Evolutionary conservation across 169 alveolate genomes (phyloP).

Genomic region (Eimeria acervulina): DNA sequence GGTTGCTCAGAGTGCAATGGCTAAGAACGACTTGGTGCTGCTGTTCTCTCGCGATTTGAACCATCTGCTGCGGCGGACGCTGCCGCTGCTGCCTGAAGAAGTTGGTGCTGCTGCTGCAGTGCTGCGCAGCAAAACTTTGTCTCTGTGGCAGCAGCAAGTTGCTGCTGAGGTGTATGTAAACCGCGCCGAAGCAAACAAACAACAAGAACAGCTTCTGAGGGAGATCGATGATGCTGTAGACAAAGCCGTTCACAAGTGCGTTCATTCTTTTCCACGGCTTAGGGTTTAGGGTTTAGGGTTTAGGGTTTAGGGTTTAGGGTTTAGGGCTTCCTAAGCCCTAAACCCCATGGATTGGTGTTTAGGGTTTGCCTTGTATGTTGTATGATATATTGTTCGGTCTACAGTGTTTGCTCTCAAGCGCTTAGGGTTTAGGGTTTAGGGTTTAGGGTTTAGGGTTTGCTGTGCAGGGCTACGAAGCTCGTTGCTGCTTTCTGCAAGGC

Average conservation of each 20-base stretch:
- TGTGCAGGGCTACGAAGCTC: constrained; percentile 13
- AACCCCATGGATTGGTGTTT: too few species aligned
- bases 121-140: constrained; percentile 42
- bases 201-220: constrained; percentile 35
- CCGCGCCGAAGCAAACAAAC: constrained; percentile 31
- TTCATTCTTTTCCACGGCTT: background rate
- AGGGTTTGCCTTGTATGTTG: too few species aligned
- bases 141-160: constrained; percentile 47
- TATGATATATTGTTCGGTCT: too few species aligned
- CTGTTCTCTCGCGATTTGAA: constrained; percentile 41
- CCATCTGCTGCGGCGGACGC: constrained; percentile 10
- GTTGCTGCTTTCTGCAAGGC: constrained; percentile 9
- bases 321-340: background rate
- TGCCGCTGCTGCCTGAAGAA: constrained; percentile 65
- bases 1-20: constrained; percentile 70
- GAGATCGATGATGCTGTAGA: background rate
- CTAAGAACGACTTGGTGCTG: constrained; percentile 78
- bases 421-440: constrained; percentile 15
- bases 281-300: background rate
- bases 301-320: constrained; percentile 25
- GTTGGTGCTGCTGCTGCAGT: constrained; percentile 57
- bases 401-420: background rate
- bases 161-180: constrained; percentile 77
- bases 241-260: constrained; percentile 12
- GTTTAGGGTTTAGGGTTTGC: constrained; percentile 40